phyloP scores from a whole-genome alignment of 305 asterid genomes.

The Rubia tinctorum region DNA sequence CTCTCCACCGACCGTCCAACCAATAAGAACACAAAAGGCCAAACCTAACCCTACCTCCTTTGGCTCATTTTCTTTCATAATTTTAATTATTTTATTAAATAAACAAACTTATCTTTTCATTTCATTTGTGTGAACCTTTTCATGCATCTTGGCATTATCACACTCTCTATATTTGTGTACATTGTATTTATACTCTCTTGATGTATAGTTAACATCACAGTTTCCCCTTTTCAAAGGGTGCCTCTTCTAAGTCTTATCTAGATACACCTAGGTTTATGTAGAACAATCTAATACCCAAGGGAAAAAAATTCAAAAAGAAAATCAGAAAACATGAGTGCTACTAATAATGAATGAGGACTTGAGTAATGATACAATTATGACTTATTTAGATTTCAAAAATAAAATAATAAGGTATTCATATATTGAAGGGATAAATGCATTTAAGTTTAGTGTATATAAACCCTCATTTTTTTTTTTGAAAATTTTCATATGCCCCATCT shows the following conservation, averaged over 20 bases:
- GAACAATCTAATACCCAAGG: background rate
- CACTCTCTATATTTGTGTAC: background rate
- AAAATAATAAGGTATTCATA: no score
- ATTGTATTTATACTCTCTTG: background rate
- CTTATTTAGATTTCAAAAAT: no score
- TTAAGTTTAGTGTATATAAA: no score
- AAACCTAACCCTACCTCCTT: slow-evolving; percentile 8
- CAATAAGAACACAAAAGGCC: slow-evolving; percentile 1
- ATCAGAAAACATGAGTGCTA: background rate
- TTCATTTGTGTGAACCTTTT: background rate
- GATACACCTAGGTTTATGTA: background rate
- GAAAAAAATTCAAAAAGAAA: background rate
- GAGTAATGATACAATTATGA: no score
- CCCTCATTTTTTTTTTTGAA: no score
- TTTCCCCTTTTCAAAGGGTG: background rate
- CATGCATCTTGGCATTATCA: background rate
- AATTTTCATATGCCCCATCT: no score
- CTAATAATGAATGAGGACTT: background rate
- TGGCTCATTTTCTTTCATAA: background rate
- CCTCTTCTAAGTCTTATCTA: background rate
- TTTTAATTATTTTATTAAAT: background rate
- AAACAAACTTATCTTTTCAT: slow-evolving; percentile 13
- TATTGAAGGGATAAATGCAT: no score
- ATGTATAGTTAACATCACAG: background rate
- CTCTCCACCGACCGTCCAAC: slow-evolving; percentile 17